Conservation (phyloP, 345 rosid species). For the Syzygium aqueum region DNA sequence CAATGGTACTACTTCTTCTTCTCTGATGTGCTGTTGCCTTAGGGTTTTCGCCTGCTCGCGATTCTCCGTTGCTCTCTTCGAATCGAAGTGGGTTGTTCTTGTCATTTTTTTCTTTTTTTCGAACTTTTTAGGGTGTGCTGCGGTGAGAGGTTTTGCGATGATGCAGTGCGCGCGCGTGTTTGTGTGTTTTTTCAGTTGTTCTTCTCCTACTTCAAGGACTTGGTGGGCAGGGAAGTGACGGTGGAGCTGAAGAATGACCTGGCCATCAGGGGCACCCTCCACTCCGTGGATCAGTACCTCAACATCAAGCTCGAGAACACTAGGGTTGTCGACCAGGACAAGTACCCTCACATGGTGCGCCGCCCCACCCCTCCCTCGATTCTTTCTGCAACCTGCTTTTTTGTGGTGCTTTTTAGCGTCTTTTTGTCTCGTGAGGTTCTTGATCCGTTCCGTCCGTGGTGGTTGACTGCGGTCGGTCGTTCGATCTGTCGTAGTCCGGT, state of each 20-base stretch:
- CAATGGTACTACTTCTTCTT: neutral
- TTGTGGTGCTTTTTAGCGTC: neutral
- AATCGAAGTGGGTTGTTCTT: neutral
- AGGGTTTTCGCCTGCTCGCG: neutral
- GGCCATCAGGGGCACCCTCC: slow-evolving; percentile 98
- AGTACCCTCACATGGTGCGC: slow-evolving; percentile 96
- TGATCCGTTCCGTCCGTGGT: neutral
- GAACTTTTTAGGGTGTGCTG: neutral
- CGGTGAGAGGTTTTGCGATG: neutral
- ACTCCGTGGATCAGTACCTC: slow-evolving; percentile 98
- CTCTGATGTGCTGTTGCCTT: neutral
- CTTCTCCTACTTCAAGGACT: slow-evolving; percentile 98
- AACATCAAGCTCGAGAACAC: slow-evolving; percentile 99
- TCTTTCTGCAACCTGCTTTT: neutral
- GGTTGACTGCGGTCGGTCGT: neutral
- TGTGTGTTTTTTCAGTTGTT: slow-evolving; percentile 50
- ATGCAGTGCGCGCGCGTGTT: neutral
- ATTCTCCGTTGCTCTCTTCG: neutral
- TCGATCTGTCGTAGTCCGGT: neutral
- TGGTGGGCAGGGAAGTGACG: slow-evolving; percentile 98
- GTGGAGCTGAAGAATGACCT: slow-evolving; percentile 98
- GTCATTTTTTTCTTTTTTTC: neutral
- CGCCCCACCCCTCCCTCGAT: neutral
- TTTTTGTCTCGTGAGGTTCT: neutral
- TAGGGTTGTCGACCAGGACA: slow-evolving; percentile 98